Conservation (phyloP, 768 basidiomycete genomes). For the Mycena pura region DNA sequence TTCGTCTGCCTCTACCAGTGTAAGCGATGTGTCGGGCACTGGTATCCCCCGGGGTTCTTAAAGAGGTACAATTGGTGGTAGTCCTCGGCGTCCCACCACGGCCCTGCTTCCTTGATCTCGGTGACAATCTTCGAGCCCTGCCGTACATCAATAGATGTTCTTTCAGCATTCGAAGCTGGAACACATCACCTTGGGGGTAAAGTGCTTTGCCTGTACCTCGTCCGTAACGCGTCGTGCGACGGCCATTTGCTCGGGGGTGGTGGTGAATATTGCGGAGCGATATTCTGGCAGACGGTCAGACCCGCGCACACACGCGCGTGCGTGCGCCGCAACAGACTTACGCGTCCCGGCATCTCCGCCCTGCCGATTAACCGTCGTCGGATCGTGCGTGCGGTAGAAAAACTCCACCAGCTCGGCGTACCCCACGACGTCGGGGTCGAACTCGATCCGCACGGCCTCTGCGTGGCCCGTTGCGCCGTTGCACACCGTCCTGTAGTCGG, state of each 20-base stretch:
- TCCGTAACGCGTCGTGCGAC: constrained; percentile 67
- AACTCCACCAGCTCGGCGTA: constrained; percentile 82
- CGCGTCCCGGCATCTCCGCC: constrained; percentile 69
- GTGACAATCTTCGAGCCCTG: constrained; percentile 64
- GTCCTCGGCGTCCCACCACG: constrained; percentile 69
- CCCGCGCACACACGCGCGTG: no score
- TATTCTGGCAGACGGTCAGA: constrained; percentile 57
- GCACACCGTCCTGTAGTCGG: constrained; percentile 69
- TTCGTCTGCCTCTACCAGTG: constrained; percentile 58
- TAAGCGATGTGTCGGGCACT: constrained; percentile 73
- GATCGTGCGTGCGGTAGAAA: constrained; percentile 81
- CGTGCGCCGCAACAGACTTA: no score
- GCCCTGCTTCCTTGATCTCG: constrained; percentile 56
- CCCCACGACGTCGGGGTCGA: constrained; percentile 65
- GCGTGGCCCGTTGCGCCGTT: constrained; percentile 72
- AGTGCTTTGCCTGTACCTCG: constrained; percentile 75
- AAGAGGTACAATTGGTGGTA: constrained; percentile 70
- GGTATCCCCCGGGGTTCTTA: constrained; percentile 76
- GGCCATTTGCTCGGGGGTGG: constrained; percentile 62
- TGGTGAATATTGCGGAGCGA: constrained; percentile 78
- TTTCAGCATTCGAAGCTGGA: not conserved
- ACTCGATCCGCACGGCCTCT: constrained; percentile 73
- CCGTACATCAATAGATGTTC: not conserved
- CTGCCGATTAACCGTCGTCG: constrained; percentile 69
- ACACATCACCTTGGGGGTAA: constrained; percentile 49